Conservation (phyloP, 441 rosid species). For the Populus tomentosa region DNA sequence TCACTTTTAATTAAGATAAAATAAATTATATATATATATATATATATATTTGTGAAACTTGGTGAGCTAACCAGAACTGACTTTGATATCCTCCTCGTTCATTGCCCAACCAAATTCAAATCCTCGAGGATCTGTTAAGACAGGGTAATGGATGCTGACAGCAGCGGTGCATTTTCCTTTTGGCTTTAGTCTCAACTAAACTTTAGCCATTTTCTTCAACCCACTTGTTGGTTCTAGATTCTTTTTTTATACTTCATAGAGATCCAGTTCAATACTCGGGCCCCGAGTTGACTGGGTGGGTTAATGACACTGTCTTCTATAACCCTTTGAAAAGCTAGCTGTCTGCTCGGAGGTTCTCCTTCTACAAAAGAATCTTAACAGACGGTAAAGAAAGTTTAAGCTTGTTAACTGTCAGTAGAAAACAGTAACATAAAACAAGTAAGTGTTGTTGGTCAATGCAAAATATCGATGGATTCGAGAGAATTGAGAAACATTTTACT, state of each 20-base stretch:
- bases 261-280: no score
- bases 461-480: background rate
- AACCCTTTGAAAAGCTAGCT: background rate
- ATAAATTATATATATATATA: background rate
- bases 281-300: background rate
- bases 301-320: background rate
- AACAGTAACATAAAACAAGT: background rate
- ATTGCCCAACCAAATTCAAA: constrained; percentile 5
- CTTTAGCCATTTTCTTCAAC: no score
- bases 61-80: constrained; percentile 28
- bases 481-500: background rate
- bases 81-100: constrained; percentile 4
- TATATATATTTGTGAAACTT: constrained; percentile 17
- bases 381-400: background rate
- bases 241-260: no score
- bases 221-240: no score
- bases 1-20: background rate
- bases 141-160: constrained; percentile 13
- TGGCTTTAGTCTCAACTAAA: background rate
- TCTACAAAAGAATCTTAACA: background rate
- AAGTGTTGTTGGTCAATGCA: background rate
- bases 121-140: background rate
- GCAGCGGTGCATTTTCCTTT: background rate
- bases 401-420: background rate
- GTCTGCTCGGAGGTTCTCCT: background rate